Percentiles rank a stretch among this genome's conserved stretches.
Conservation (phyloP, 1,139 yeast genomes). For the Diutina sp. region DNA sequence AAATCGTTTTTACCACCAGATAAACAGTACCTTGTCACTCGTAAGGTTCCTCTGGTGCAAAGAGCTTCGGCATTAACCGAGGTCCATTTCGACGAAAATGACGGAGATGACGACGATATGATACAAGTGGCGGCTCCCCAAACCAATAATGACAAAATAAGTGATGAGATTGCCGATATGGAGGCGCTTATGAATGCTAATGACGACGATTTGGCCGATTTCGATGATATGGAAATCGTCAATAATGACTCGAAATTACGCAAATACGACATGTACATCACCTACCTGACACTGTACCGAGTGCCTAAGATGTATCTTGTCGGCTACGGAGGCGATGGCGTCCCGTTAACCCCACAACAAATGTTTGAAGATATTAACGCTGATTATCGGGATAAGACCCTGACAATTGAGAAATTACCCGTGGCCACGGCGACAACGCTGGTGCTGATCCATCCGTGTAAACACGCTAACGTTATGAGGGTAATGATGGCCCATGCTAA, state of each 20-base stretch:
- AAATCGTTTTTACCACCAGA: constrained; percentile 72
- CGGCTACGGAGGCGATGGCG: constrained; percentile 76
- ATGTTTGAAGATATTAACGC: constrained; percentile 92
- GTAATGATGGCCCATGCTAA: constrained; percentile 53
- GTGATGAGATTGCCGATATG: too few relatives aligned
- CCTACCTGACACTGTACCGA: constrained; percentile 88
- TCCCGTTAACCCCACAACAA: constrained; percentile 73
- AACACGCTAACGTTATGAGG: constrained; percentile 90
- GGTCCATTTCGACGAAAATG: constrained; percentile 14
- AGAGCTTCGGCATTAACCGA: constrained; percentile 51
- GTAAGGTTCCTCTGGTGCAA: constrained; percentile 76
- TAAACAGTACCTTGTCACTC: constrained; percentile 77
- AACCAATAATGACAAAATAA: constrained; percentile 4
- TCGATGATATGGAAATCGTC: constrained; percentile 16
- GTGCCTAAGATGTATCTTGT: constrained; percentile 91
- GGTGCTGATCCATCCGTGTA: constrained; percentile 93
- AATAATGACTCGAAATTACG: constrained; percentile 30
- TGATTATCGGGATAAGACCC: constrained; percentile 92
- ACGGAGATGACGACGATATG: neutral
- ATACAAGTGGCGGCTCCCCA: constrained; percentile 2
- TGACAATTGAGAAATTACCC: constrained; percentile 89
- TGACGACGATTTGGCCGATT: constrained; percentile 17
- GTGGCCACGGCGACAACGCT: constrained; percentile 67
- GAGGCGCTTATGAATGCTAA: constrained; percentile 9
- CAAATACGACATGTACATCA: constrained; percentile 76